phyloP scores from a whole-genome alignment of 2,329 filamentous ascomycete species.

The Fusarium virguliforme region DNA sequence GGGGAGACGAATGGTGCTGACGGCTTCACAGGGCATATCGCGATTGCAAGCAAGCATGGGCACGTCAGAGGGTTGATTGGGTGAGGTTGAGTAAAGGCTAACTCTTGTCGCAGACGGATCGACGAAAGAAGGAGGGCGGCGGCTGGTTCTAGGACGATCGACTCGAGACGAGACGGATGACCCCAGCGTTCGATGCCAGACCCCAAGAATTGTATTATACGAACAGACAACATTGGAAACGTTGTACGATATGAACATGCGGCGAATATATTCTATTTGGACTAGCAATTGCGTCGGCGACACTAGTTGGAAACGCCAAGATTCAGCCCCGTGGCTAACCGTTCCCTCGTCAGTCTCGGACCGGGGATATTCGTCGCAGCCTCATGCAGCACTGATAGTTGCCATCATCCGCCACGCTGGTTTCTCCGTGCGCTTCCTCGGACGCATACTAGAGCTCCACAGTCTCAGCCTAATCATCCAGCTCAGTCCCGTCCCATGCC shows the following conservation, averaged over 20 bases:
- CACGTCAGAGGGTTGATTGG: slow-evolving; percentile 58
- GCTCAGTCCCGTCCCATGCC: neutral
- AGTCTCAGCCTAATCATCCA: slow-evolving; percentile 8
- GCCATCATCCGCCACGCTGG: neutral
- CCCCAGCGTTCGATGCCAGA: neutral
- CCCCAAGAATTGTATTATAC: slow-evolving; percentile 30
- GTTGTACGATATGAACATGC: slow-evolving; percentile 30
- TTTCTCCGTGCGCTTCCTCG: neutral
- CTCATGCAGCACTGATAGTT: neutral
- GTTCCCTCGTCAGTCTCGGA: neutral
- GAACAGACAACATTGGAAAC: slow-evolving; percentile 8
- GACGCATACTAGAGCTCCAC: neutral
- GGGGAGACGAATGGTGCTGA: slow-evolving; percentile 37
- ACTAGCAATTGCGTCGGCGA: neutral
- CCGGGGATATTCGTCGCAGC: neutral
- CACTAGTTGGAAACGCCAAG: no score
- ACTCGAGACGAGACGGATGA: slow-evolving; percentile 6
- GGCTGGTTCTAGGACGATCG: slow-evolving; percentile 45
- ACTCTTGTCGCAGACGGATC: slow-evolving; percentile 50
- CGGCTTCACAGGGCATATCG: slow-evolving; percentile 81
- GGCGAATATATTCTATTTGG: neutral
- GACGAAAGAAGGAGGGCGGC: slow-evolving; percentile 53
- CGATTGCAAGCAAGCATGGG: slow-evolving; percentile 96
- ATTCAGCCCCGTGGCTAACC: neutral
- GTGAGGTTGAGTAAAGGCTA: neutral